Evolutionary conservation across 2,329 filamentous ascomycete species (phyloP), one percentile per base, ranked within the genome.

Genomic region (Pyrenophora teres): DNA sequence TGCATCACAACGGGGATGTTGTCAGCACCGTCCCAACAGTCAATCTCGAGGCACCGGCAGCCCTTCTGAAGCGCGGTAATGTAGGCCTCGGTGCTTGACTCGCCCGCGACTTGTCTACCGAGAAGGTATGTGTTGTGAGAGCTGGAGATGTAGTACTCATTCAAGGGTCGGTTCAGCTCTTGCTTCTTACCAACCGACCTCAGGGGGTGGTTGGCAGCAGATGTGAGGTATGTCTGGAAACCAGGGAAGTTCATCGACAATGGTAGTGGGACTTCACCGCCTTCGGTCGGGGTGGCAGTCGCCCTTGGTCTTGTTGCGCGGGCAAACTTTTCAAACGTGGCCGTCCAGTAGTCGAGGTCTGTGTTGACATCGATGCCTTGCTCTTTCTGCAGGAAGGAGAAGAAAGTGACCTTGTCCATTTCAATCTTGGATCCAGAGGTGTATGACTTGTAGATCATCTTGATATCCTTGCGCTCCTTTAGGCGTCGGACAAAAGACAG

Each of bases 101-200:
- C 84, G 23, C 93, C 93, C 9, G 87, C 88, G 2, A 97, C 87
- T 72, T 99, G 94, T 46, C 92, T 87, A 12, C 94, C 94, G 4
- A 95, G 81, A 0, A 99, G 86, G 68, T 99, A 99, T 0, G 94
- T 99, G 75, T 99, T 99, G 80, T 99, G 94, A 1, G 94, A 97
- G 77, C 92, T 97, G 1, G 93, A 97, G 61, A 99, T 94, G 78
- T 92, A 97, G 74, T 99, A 99, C 70, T 97, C 93, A 70, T 96
- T 96, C 71, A 97, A 79, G 0, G 94, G 94, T 19, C 89, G 85
- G 68, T 96, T 86, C 47, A 97, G 84, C 5, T 78, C 78, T 48
- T 86, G 84, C 23, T 84, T 77, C 10, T 82, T 74, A n/a, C 84
- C 82, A 54, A 83, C 80, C 36, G 83, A 81, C 23, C 82, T 76